Base-by-base conservation (phyloP, 805 yeast genomes). In the Candida insectorum region DNA sequence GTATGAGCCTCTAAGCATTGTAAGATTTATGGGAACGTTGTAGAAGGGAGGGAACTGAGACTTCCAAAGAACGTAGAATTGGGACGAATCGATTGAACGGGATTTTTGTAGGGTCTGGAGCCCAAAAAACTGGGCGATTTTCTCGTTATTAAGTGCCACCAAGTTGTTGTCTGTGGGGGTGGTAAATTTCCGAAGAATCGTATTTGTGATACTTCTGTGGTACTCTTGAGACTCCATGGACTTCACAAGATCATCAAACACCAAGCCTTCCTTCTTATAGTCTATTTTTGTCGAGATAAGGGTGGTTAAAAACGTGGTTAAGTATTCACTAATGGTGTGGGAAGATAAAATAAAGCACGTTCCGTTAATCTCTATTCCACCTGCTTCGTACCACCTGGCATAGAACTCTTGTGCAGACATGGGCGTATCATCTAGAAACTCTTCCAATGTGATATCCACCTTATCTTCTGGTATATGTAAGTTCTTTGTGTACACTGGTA, bases 111-210 rank as follows among this genome's bases (percentile, higher is more conserved):
- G 59, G 0, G 79, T 60, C 32, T 69, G 62, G 2, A 73, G 49
- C 0, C 95, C 95, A 45, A 75, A 77, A 84, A 87, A 85, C 30
- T 49, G 51, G 1, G 80, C 68, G 2, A 82, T 66, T 23, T 51
- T 51, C 3, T 41, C 45, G 30, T 60, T 58, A 39, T 80, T 68
- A 8, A 85, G 44, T 4, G 21, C 9, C 45, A 61, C 69, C 4
- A 49, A 47, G 10, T 39, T 45, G 42, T 45, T n/a, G 2, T 40
- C 26, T 3, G 34, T 21, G 6, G 13, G 44, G 5, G 68, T 19
- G 18, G 33, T 51, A 51, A 79, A 82, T 46, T 67, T 72, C 28
- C 62, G 52, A 28, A 79, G 43, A 0, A 81, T 66, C 0, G 86
- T 72, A 18, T 48, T 55, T 0, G 77, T 56, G n/a, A 78, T 69